Evolutionary conservation across 192 early-diverging fungal species (phyloP).

Genomic region (Coemansia guatemalensis): DNA sequence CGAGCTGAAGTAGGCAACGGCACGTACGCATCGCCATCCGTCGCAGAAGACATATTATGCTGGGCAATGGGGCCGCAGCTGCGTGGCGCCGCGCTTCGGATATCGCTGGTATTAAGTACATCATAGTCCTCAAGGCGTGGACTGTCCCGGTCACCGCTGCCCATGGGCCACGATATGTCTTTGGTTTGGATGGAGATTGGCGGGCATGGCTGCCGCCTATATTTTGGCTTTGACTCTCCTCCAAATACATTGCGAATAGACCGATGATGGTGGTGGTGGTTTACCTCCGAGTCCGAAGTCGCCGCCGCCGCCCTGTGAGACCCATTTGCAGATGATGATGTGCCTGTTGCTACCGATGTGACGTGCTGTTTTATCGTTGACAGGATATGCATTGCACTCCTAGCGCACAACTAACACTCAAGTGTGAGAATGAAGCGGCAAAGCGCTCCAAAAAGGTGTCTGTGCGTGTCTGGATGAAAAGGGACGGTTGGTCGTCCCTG

Average conservation of each 20-base stretch:
- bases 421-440: no score
- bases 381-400: conserved; percentile 23
- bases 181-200: conserved; percentile 42
- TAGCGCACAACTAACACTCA: neutral
- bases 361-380: conserved; percentile 37
- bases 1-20: conserved; percentile 2
- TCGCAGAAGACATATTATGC: neutral
- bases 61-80: conserved; percentile 3
- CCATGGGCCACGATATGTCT: conserved; percentile 49
- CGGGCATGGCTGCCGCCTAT: conserved; percentile 33
- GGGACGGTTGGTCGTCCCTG: no score
- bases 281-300: neutral
- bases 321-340: neutral
- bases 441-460: neutral
- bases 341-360: conserved; percentile 16
- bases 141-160: conserved; percentile 34
- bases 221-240: conserved; percentile 15
- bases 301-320: neutral
- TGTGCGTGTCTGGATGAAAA: no score
- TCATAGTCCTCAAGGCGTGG: conserved; percentile 32
- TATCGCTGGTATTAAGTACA: conserved; percentile 27
- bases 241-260: conserved; percentile 16
- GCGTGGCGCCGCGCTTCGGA: conserved; percentile 9
- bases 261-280: neutral
- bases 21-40: neutral